phyloP scores from a whole-genome alignment of 2,329 filamentous ascomycete species.

The Fusarium austroafricanum region DNA sequence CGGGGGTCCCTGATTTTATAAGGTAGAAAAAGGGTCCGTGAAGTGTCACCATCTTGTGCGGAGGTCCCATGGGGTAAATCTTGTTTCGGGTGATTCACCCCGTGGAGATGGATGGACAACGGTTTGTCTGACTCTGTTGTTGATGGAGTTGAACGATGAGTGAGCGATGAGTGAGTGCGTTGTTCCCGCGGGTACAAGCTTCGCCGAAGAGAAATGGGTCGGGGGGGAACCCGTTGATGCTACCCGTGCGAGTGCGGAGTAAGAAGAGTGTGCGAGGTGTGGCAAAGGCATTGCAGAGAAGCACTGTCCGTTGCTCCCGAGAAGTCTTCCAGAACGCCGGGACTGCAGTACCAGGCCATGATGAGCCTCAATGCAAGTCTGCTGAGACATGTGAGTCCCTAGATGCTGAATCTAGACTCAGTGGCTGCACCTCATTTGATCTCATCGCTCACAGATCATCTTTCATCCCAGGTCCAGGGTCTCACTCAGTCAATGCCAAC shows the following conservation, averaged over 20 bases:
- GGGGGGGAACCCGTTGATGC: background rate
- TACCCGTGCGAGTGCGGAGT: no score
- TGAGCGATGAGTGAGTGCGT: background rate
- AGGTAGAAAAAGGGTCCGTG: background rate
- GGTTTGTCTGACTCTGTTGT: slow-evolving; percentile 1
- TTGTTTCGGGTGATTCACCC: slow-evolving; percentile 9
- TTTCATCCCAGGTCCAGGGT: no score
- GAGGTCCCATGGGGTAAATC: slow-evolving; percentile 23
- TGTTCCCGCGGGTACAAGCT: slow-evolving; percentile 1
- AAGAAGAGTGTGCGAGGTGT: background rate
- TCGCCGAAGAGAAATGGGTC: background rate
- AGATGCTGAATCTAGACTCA: no score
- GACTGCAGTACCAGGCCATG: background rate
- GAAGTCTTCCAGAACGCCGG: background rate
- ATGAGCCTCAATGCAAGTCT: no score
- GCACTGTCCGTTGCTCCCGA: background rate
- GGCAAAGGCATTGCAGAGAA: background rate
- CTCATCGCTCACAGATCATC: background rate
- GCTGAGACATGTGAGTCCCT: no score
- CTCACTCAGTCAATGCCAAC: background rate
- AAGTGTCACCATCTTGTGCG: background rate
- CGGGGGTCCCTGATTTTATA: slow-evolving; percentile 20
- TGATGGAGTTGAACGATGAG: background rate
- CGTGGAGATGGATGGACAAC: slow-evolving; percentile 14
- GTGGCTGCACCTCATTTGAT: no score